Percentiles rank a stretch among this genome's conserved stretches.
Evolutionary conservation across 163 green algal species (phyloP).

Genomic region (Scenedesmus sp.): DNA sequence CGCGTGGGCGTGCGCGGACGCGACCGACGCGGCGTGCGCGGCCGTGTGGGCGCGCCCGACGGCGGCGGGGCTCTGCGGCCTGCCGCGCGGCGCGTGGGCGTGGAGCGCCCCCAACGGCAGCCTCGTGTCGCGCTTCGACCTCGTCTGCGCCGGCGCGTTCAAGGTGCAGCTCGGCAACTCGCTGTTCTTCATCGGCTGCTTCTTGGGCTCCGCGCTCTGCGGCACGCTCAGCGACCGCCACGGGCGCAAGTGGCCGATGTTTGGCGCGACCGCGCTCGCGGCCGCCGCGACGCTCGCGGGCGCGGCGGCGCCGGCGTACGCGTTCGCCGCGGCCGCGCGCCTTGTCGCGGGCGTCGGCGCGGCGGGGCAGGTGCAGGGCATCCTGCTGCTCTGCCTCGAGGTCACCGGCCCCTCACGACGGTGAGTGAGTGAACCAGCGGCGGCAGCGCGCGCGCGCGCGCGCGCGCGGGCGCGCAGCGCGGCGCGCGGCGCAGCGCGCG

Average conservation of each 20-base stretch:
- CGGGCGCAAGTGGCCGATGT: neutral
- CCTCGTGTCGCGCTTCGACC: conserved; percentile 5
- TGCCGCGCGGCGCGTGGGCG: neutral
- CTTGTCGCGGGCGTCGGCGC: conserved; percentile 1
- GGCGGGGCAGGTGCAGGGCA: conserved; percentile 1
- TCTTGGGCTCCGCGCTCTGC: conserved; percentile 20
- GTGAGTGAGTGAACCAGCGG: neutral
- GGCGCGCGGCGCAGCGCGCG: neutral
- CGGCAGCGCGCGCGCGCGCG: neutral
- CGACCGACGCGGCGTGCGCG: conserved; percentile 15
- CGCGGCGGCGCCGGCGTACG: conserved; percentile 13
- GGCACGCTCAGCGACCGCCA: neutral
- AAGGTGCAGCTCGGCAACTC: conserved; percentile 31
- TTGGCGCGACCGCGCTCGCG: neutral
- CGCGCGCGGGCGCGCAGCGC: neutral
- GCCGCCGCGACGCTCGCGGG: neutral
- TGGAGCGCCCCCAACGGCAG: conserved; percentile 3
- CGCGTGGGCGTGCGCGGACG: neutral
- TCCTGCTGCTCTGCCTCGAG: conserved; percentile 11
- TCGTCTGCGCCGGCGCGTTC: conserved; percentile 12
- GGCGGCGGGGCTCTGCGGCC: neutral
- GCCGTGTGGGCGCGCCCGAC: neutral
- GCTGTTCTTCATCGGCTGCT: conserved; percentile 17
- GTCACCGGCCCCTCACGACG: neutral
- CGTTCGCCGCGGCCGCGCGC: neutral